Base-by-base conservation (phyloP, 805 yeast species). In the Ogataea pini region DNA sequence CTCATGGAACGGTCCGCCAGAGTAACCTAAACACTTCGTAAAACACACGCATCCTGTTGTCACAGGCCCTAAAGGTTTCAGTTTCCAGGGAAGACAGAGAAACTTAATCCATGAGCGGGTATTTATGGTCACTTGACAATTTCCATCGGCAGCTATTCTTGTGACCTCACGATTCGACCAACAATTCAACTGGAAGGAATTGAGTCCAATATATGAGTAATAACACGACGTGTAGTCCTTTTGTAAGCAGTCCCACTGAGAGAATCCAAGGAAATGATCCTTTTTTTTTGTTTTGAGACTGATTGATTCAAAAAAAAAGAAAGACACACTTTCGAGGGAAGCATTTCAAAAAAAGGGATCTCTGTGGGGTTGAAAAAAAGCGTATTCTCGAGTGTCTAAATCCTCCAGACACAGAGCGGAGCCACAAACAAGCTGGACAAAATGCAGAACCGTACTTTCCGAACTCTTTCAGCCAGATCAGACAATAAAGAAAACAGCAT, bases 181-280 rank as follows among this genome's bases (percentile, higher is more conserved):
- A 39, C 17, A 20, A 16, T 18, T 20, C 19, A 8, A 28, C 10
- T 4, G 14, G 39, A 42, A 5, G 31, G 7, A 5, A 8, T 28
- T 10, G 4, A 4, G 6, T 24, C 25, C 37, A 17, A 8, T 22
- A 34, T 14, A 14, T n/a, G 18, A n/a, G 34, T 14, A 31, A 17
- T 14, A n/a, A 5, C 33, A 27, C 25, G 19, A 16, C 6, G 12
- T 10, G 18, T 5, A 28, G 42, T 39, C 50, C 46, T 47, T 42
- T 47, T 47, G 50, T 41, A 36, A 36, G 16, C 28, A 33, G 28
- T 31, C 24, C 22, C 17, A 1, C 10, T 7, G 4, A 16, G 12
- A 39, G 29, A 22, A 31, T 25, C 50, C 54, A 48, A 47, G 42
- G 56, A 50, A 52, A 50, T 40, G 50, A 42, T 22, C 44, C 39